Evolutionary conservation across 2,329 filamentous ascomycete species (phyloP), one percentile per base, ranked within the genome.

Genomic region (Alternaria rosae): DNA sequence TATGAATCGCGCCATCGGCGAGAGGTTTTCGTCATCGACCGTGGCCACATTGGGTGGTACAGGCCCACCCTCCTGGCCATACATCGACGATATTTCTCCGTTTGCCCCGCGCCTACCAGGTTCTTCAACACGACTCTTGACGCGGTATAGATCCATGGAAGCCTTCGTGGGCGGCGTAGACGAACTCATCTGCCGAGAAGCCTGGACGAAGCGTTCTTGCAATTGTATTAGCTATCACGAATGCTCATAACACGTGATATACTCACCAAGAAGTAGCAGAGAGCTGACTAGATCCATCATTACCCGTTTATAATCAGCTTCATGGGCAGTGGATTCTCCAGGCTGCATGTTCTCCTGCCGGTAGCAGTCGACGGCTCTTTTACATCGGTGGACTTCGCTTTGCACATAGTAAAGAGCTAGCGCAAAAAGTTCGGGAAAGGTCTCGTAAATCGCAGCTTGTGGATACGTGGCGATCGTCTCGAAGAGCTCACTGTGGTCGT

Each of bases 51-150:
- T 6, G 21, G 4, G 7, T 10, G 55, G 55, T 13, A 56, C 20
- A 12, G 10, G 28, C 0, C 47, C 23, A 3, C 38, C 43, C 1
- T 20, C 6, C 2, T 32, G 12, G 8, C 60, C 55, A 21, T 61
- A 56, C 11, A 47, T 53, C 5, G 20, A 32, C 15, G 47, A 20
- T 20, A 59, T 6, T 28, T 61, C 58, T 4, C 58, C 58, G 13
- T 64, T 64, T 13, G 58, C 58, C 3, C 42, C 58, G 5, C 58
- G 50, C 11, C 21, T 26, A 54, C 25, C 26, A 13, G 4, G 8
- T 15, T 9, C 6, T 2, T 43, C 11, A 12, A 26, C 20, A 35
- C 43, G 15, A 30, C 23, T 59, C 25, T 32, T 21, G 17, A 25
- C 7, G 32, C 62, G 62, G 7, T 44, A 61, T 4, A 6, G 12